Evolutionary conservation across 768 basidiomycete genomes (phyloP).

Genomic region (Psilocybe cubensis): DNA sequence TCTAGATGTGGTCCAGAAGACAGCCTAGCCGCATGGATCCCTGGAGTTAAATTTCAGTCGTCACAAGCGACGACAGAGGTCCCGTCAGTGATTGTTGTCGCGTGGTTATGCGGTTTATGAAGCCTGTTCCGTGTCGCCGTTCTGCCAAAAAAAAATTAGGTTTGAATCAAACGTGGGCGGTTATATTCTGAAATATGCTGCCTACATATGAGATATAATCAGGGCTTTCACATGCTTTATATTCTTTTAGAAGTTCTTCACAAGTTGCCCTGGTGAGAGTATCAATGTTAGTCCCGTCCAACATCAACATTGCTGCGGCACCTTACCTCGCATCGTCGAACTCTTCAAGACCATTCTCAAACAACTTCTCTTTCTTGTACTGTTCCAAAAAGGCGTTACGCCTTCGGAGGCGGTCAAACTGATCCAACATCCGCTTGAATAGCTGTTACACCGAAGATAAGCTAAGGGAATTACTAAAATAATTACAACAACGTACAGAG

Average conservation of each 20-base stretch:
- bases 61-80: neutral
- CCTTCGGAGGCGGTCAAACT: constrained; percentile 86
- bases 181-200: constrained; percentile 86
- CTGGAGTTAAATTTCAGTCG: neutral
- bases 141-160: constrained; percentile 52
- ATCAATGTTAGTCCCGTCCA: constrained; percentile 3
- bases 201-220: constrained; percentile 83
- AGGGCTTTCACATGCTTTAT: constrained; percentile 93
- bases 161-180: constrained; percentile 94
- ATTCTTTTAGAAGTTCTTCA: constrained; percentile 89
- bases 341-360: constrained; percentile 90
- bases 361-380: constrained; percentile 97
- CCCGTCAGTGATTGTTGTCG: neutral
- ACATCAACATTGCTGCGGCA: neutral
- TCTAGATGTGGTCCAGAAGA: neutral
- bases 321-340: constrained; percentile 95
- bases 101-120: neutral
- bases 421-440: constrained; percentile 95
- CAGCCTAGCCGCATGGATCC: neutral
- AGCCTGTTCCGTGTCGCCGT: constrained; percentile 88
- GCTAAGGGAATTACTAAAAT: constrained; percentile 1
- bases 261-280: constrained; percentile 67
- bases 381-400: constrained; percentile 96
- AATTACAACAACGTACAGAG: constrained; percentile 58
- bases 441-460: constrained; percentile 56